Conservation (phyloP, 2,329 filamentous ascomycete genomes). For the Raffaelea arxii region DNA sequence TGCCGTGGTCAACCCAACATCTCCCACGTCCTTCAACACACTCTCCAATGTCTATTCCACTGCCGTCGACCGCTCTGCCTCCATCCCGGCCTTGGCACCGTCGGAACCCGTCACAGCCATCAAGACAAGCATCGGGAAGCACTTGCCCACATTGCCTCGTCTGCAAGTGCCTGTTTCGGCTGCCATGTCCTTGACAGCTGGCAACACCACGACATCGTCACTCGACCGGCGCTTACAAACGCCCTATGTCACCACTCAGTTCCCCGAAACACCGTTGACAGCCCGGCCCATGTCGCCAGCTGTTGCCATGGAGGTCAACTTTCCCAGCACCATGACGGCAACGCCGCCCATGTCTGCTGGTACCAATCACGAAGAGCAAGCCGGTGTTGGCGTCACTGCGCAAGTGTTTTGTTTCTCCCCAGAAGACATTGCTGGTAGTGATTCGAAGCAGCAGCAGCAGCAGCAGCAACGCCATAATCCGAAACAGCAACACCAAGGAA, state of each 20-base stretch:
- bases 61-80: slow-evolving; percentile 49
- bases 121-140: slow-evolving; percentile 22
- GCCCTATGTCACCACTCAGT: slow-evolving; percentile 33
- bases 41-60: slow-evolving; percentile 56
- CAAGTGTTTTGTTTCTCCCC: slow-evolving; percentile 36
- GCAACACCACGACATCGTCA: no score
- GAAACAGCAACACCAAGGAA: neutral
- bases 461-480: neutral
- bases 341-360: slow-evolving; percentile 49
- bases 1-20: slow-evolving; percentile 42
- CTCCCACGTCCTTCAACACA: slow-evolving; percentile 56
- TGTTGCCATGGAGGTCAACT: slow-evolving; percentile 32
- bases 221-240: slow-evolving; percentile 27
- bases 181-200: slow-evolving; percentile 19
- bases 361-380: slow-evolving; percentile 28
- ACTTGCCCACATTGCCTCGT: slow-evolving; percentile 20
- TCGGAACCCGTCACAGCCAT: slow-evolving; percentile 34
- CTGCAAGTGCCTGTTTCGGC: slow-evolving; percentile 20
- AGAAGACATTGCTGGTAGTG: slow-evolving; percentile 6
- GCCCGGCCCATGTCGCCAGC: slow-evolving; percentile 40
- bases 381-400: slow-evolving; percentile 12
- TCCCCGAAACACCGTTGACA: slow-evolving; percentile 43
- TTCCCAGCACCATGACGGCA: slow-evolving; percentile 48
- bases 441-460: neutral
- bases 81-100: slow-evolving; percentile 31